Base-by-base conservation (phyloP, 2,329 filamentous ascomycete species). In the Colletotrichum tabaci region DNA sequence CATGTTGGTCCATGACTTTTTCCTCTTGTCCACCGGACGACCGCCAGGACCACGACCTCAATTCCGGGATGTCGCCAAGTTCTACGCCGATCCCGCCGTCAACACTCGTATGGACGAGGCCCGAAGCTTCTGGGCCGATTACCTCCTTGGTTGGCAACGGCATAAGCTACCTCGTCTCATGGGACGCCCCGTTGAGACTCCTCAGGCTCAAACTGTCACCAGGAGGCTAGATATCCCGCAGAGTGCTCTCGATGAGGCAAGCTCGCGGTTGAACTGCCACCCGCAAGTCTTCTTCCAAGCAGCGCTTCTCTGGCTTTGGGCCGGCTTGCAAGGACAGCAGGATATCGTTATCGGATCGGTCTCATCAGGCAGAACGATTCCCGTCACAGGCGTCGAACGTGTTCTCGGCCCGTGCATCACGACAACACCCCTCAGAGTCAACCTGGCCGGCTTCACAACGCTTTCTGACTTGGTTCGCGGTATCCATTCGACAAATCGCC, bases 401-500 rank as follows among this genome's bases (percentile, higher is more conserved):
- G 88, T 95, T 4, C 84, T 96, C 67, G 95, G 95, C 0, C 95
- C 95, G 12, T 96, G 93, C 76, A 90, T 98, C 61, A 85, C 91
- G 1, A 92, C 93, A 0, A 81, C 96, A 8, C 95, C 95, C 2
- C 83, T 94, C 1, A 87, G 94, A n/a, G 80, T 92, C 4, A 85
- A 93, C 70, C 76, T 92, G 0, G 82, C 83, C 1, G 83, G 84
- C 10, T 83, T 87, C 60, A 79, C 80, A 15, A 88, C 84, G 0
- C 84, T 90, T 7, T 77, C 81, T 6, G 91, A 95, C 69, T 82
- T 97, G 1, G 75, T 97, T 1, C 82, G 84, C 52, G 86, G 84
- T 63, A 84, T 94, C 1, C 93, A 97, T 40, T 81, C 86, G 0
- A 85, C 86, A 7, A 96, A 94, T 74, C 88, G 92, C 44, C 85